A percentile compares a stretch with the other conserved stretches of the same genome.
Evolutionary conservation across 2,329 filamentous ascomycete species (phyloP).

Genomic region (Pseudovirgaria hyperparasitica): DNA sequence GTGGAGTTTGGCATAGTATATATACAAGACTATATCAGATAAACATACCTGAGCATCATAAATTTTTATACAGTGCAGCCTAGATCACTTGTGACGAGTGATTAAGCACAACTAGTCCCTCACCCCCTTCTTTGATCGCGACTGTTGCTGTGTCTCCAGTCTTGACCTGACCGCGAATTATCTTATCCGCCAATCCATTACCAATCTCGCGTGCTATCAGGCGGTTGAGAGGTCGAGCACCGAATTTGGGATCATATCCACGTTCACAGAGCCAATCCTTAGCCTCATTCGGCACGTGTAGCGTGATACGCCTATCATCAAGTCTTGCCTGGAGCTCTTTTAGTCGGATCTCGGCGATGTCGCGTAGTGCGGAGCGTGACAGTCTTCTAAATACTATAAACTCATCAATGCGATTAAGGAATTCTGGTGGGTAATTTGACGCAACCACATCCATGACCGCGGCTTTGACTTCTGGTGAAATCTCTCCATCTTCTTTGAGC

Average conservation of each 20-base stretch:
- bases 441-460: conserved; percentile 84
- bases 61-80: no score
- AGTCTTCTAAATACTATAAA: conserved; percentile 94
- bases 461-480: conserved; percentile 59
- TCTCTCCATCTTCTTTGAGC: conserved; percentile 47
- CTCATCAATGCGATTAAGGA: conserved; percentile 91
- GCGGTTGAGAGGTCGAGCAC: conserved; percentile 79
- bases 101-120: conserved; percentile 13
- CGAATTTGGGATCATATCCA: conserved; percentile 85
- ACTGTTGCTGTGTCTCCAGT: conserved; percentile 63
- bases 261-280: conserved; percentile 78
- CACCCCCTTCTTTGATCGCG: conserved; percentile 43
- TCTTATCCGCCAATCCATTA: conserved; percentile 78
- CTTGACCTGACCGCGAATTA: conserved; percentile 74
- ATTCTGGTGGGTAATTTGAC: conserved; percentile 69
- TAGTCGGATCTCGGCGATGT: conserved; percentile 88
- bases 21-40: no score
- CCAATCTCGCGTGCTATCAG: conserved; percentile 84
- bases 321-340: conserved; percentile 72
- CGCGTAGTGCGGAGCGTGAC: conserved; percentile 62
- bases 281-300: conserved; percentile 58
- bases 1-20: no score
- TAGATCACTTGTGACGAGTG: no score
- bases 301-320: conserved; percentile 69
- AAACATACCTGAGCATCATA: no score